Evolutionary conservation across 2,329 filamentous ascomycete species (phyloP), one percentile per base, ranked within the genome.

Genomic region (Neoascochyta sp.): DNA sequence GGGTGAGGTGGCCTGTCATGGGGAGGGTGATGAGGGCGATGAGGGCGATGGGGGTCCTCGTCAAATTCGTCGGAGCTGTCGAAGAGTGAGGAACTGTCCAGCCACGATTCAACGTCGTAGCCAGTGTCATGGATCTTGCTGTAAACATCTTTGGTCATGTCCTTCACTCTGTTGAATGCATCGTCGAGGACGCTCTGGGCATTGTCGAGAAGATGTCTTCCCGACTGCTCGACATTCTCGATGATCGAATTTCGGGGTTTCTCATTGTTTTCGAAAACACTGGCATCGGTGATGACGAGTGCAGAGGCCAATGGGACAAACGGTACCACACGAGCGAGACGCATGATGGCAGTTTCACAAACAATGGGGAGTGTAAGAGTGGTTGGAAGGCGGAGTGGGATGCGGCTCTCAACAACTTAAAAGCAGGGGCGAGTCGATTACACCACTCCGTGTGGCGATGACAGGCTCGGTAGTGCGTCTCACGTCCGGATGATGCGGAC

Each of bases 251-350:
- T 43, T n/a, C 40, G 33, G 26, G 50, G 45, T 10, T 50, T 54
- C 18, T 58, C 50, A 18, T 60, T 37, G 27, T 47, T 54, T 23
- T 63, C 60, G 37, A 73, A 64, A 12, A 73, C 59, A 32, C 70
- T 50, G 41, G 73, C 64, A 26, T 74, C 65, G 10, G 73, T 72
- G 27, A 78, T 60, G 36, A 77, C 70, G 30, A 77, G 67, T 15
- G 73, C 73, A 29, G 70, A 61, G 40, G 66, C 60, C 27, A 73
- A 41, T 16, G 71, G 69, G 45, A 69, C 67, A 27, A 76, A 58
- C 34, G 71, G 68, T 39, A 76, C 50, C 24, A 75, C 43, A 26
- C 60, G 60, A 29, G 59, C 56, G 50, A 73, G 58, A 60, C 67
- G 74, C 72, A 75, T 76, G 24, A 39, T 64, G 43, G 27, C 19